A percentile compares a stretch with the other conserved stretches of the same genome.
phyloP scores from a whole-genome alignment of 495 filamentous ascomycete genomes.

The Astrothelium macrocarpum region DNA sequence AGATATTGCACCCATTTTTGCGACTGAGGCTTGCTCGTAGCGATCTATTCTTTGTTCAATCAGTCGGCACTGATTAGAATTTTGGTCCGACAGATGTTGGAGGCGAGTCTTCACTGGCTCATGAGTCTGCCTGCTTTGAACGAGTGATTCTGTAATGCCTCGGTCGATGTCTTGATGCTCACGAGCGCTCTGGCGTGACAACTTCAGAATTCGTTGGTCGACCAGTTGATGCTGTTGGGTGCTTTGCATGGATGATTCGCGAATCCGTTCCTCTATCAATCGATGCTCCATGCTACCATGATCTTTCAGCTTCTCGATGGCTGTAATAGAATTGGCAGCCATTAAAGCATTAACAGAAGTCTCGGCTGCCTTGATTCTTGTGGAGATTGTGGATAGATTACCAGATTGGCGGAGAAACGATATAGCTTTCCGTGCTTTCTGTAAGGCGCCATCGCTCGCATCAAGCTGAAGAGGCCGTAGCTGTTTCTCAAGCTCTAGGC shows the following conservation, averaged over 20 bases:
- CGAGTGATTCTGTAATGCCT: slow-evolving; percentile 1
- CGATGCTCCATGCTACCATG: slow-evolving; percentile 3
- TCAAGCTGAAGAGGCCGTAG: neutral
- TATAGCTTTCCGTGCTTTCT: slow-evolving; percentile 2
- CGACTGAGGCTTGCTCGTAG: neutral
- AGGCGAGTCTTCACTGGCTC: neutral
- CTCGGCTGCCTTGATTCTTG: slow-evolving; percentile 7
- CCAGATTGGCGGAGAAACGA: neutral
- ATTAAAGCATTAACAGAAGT: slow-evolving; percentile 5
- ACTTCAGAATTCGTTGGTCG: neutral
- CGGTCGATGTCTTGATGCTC: neutral
- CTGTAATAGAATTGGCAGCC: neutral
- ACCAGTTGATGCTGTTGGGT: slow-evolving; percentile 1
- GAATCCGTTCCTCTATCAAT: slow-evolving; percentile 1
- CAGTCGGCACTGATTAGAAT: neutral
- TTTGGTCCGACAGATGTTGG: neutral
- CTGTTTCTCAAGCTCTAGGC: slow-evolving; percentile 5
- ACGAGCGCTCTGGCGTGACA: neutral
- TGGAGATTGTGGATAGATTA: slow-evolving; percentile 2
- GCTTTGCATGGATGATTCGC: slow-evolving; percentile 3
- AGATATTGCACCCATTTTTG: neutral
- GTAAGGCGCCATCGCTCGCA: slow-evolving; percentile 4
- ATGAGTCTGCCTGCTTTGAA: neutral
- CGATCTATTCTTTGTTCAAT: slow-evolving; percentile 1
- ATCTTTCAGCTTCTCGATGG: slow-evolving; percentile 4